Conservation (phyloP, 2,329 filamentous ascomycete genomes). For the Sporothrix curviconia region DNA sequence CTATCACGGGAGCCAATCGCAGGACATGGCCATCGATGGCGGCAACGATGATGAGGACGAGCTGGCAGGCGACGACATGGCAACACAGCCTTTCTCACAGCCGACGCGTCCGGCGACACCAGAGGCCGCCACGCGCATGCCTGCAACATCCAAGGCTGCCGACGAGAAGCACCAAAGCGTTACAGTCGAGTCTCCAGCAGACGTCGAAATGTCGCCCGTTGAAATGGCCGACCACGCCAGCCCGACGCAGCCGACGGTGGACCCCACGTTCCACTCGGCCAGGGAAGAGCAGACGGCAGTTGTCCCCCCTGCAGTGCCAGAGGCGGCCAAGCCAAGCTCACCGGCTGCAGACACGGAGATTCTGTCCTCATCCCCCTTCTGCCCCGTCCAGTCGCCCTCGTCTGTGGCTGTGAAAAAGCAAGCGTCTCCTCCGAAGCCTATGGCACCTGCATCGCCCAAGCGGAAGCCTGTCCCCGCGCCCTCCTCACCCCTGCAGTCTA, state of each 20-base stretch:
- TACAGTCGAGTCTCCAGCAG: slow-evolving; percentile 8
- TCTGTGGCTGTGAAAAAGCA: slow-evolving; percentile 15
- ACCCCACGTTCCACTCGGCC: slow-evolving; percentile 37
- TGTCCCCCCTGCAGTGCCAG: slow-evolving; percentile 4
- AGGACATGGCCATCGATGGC: slow-evolving; percentile 38
- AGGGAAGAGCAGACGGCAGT: slow-evolving; percentile 38
- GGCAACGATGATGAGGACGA: slow-evolving; percentile 24
- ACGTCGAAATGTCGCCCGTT: slow-evolving; percentile 7
- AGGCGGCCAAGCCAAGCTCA: not conserved
- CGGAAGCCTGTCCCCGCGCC: slow-evolving; percentile 5
- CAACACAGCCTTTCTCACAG: not conserved
- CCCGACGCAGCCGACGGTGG: slow-evolving; percentile 27
- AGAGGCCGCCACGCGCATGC: not conserved
- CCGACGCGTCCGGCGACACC: slow-evolving; percentile 1
- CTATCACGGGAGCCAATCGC: slow-evolving; percentile 62
- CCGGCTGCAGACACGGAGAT: slow-evolving; percentile 8
- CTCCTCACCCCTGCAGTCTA: slow-evolving; percentile 18
- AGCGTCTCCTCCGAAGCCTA: slow-evolving; percentile 14
- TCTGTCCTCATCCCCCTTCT: slow-evolving; percentile 16
- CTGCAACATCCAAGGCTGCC: not conserved
- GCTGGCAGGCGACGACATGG: slow-evolving; percentile 12
- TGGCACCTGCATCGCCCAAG: not conserved
- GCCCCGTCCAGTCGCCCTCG: slow-evolving; percentile 18
- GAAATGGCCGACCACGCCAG: slow-evolving; percentile 20
- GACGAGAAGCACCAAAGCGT: not conserved